phyloP scores from a whole-genome alignment of 2,329 filamentous ascomycete genomes.

The Calonectria henricotiae region DNA sequence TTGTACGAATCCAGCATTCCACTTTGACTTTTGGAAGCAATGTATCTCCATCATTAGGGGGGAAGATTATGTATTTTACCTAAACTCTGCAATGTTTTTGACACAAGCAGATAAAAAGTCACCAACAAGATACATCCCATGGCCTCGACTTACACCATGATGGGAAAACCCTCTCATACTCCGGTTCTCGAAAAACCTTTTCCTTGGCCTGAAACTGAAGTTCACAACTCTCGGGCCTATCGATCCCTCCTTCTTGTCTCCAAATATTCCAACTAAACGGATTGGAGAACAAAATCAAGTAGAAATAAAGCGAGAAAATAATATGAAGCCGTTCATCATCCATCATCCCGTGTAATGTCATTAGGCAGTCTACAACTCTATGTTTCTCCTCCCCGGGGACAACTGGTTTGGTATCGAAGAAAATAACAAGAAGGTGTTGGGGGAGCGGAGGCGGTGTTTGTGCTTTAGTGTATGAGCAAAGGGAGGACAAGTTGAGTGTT shows the following conservation, averaged over 20 bases:
- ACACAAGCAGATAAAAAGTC: slow-evolving; percentile 38
- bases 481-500: slow-evolving; percentile 27
- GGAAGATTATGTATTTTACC: slow-evolving; percentile 52
- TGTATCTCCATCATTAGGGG: slow-evolving; percentile 13
- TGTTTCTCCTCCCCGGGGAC: slow-evolving; percentile 49
- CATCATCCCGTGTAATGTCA: slow-evolving; percentile 49
- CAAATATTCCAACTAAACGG: slow-evolving; percentile 1
- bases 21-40: background rate
- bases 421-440: slow-evolving; percentile 48
- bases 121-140: slow-evolving; percentile 37
- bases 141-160: slow-evolving; percentile 29
- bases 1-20: background rate
- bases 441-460: slow-evolving; percentile 10
- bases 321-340: slow-evolving; percentile 38
- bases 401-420: slow-evolving; percentile 60
- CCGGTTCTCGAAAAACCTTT: slow-evolving; percentile 27
- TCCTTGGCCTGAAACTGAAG: slow-evolving; percentile 2
- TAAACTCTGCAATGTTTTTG: slow-evolving; percentile 46
- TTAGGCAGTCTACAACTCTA: slow-evolving; percentile 60
- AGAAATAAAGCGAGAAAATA: slow-evolving; percentile 21
- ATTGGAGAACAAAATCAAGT: slow-evolving; percentile 9
- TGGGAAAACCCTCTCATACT: slow-evolving; percentile 28
- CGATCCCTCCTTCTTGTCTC: slow-evolving; percentile 5
- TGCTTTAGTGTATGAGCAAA: slow-evolving; percentile 30
- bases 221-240: slow-evolving; percentile 7